Evolutionary conservation across 139 green algal genomes (phyloP), one percentile per base, ranked within the genome.

Genomic region (Astrephomene gubernaculifera): DNA sequence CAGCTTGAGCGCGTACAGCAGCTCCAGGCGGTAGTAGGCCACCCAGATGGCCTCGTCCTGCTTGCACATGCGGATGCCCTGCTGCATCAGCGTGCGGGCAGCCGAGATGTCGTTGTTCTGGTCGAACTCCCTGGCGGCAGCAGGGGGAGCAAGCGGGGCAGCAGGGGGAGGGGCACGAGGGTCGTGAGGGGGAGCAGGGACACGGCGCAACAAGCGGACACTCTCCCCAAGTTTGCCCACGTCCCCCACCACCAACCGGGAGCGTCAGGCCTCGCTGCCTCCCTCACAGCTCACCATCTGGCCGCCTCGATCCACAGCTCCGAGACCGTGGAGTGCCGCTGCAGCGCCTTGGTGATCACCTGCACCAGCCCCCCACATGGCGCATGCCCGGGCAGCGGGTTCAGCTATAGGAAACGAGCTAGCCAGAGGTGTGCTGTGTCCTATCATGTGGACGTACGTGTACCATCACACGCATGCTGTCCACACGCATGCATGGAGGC

Each of bases 81-180:
- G 92, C 93, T 99, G 97, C 97, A 99, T 97, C 39, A 99, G 93
- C 24, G 91, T 81, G 24, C 97, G 91, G 2, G 97, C 96, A 14
- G 95, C 93, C 29, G 57, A 76, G 17, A 93, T 91, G 86, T 99
- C 97, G 71, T 79, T 64, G 81, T 96, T 96, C 82, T 86, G 65
- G 82, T 96, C 94, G 89, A 97, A 97, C 89, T 98, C 96, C 92
- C 89, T 92, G 89, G 49, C 65, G 49, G 44, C 27, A 8, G 69
- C 24, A 19, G 36, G 8, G 2, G n/a, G 2, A 22, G 49, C 25
- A 44, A 81, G 21, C 57, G 17, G 14, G 57, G 57, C 5, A n/a
- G 5, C 49, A 57, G 49, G 49, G 49, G 49, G 49, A 17, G 17
- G 49, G n/a, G n/a, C n/a, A n/a, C n/a, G n/a, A n/a, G n/a, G n/a